Base-by-base conservation (phyloP, 2,329 filamentous ascomycete genomes). In the Calonectria hawksworthii region DNA sequence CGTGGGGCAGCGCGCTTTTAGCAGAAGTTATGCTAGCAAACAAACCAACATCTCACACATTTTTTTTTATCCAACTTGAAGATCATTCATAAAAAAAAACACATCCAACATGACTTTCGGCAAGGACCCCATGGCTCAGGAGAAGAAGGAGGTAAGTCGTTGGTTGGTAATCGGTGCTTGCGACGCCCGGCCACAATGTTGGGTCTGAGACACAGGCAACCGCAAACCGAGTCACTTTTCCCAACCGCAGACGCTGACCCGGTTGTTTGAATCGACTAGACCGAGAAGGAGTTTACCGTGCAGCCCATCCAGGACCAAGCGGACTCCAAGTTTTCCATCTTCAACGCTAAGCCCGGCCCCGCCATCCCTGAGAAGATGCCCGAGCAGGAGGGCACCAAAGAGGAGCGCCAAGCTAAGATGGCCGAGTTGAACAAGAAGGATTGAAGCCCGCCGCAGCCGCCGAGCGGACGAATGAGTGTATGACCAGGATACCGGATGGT, bases 381-480 rank as follows among this genome's bases (percentile, higher is more conserved):
- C 21, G 84, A 85, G 41, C 82, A 89, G 66, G 91, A 93, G 85
- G 92, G 91, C 21, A 91, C 90, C 73, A 94, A 93, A 85, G 93
- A 94, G 83, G 93, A 95, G 81, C 90, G 93, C 69, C 87, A 89
- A 80, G 92, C 90, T 16, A 92, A 91, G 83, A 92, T 92, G 75
- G 87, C 92, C 83, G 91, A 91, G 80, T 80, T 95, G 84, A 95
- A 95, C 87, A 92, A 93, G 82, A 81, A 82, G 70, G 70, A 65
- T 18, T 86, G 36, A n/a, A 51, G 32, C 68, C 34, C 50, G 38
- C 34, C 30, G 76, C 72, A n/a, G 41, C 51, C 64, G 54, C 26
- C 13, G 28, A 23, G 13, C 34, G 36, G 47, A 61, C 67, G 61
- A 47, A 81, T 50, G 75, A 76, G 32, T 81, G 72, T 78, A 79